Conservation (phyloP, 129 eudicot species). For the Helichrysum umbraculigerum region DNA sequence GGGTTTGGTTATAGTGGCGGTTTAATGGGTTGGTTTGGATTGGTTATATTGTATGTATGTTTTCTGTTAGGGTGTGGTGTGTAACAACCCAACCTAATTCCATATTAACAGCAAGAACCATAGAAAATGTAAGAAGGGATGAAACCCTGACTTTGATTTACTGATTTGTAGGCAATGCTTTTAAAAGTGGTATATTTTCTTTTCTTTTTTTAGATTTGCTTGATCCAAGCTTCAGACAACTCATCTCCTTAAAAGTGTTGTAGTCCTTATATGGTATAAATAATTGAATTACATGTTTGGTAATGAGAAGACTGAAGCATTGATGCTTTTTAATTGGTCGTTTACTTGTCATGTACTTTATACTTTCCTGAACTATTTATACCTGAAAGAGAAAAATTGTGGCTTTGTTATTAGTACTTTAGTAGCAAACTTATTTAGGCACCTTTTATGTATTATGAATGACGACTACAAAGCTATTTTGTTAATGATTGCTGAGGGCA, state of each 20-base stretch:
- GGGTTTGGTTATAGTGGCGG: constrained; percentile 18
- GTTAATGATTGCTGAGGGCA: too few relatives aligned
- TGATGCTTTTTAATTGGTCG: too few relatives aligned
- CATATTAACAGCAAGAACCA: constrained; percentile 25
- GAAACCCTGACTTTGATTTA: constrained; percentile 6
- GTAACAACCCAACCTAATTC: background rate
- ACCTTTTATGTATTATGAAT: too few relatives aligned
- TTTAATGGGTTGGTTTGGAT: constrained; percentile 1
- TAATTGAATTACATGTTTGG: too few relatives aligned
- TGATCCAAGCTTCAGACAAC: constrained; percentile 2
- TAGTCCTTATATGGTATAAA: background rate
- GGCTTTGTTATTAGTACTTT: too few relatives aligned
- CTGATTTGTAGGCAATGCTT: constrained; percentile 1
- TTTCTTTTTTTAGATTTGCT: background rate
- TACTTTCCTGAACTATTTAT: too few relatives aligned
- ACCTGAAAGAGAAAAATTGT: background rate
- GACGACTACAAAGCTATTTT: too few relatives aligned
- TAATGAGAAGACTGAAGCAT: too few relatives aligned
- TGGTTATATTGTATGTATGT: constrained; percentile 28
- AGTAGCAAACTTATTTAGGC: too few relatives aligned
- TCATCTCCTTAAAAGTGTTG: background rate
- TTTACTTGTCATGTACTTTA: too few relatives aligned
- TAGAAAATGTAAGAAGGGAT: constrained; percentile 15
- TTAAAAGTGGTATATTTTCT: constrained; percentile 22
- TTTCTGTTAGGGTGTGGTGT: constrained; percentile 18